Base-by-base conservation (phyloP, 257 asterid species). In the Datura wrightii region DNA sequence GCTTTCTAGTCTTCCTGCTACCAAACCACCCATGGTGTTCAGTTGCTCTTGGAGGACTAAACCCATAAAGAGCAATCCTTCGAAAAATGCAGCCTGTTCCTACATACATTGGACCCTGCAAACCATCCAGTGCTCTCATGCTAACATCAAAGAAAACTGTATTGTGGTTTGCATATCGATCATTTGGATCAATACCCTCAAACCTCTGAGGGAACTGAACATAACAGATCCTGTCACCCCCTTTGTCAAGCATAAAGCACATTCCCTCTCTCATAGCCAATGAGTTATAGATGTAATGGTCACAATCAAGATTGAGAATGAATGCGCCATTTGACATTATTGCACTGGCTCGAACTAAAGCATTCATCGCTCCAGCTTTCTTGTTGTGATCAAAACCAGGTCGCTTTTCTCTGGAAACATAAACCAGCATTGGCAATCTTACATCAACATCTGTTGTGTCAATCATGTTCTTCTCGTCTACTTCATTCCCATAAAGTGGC, bases 311-410 rank as follows among this genome's bases (percentile, higher is more conserved):
- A 82, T 96, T 96, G 24, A 96, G 94, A 71, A 96, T 92, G 91
- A 96, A 96, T 10, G 98, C 90, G 2, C 98, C 98, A 70, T 96
- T 96, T 1, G 99, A 96, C 94, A 96, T 92, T 18, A 96, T 93
- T 2, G 98, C 98, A 84, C 98, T 93, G 8, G 97, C 95, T 0
- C 99, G 94, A 31, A 96, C 99, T n/a, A 94, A 80, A 5, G 98
- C 93, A 82, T 96, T 96, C 98, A 96, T 96, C 2, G 98, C 99
- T 3, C 98, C 99, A 3, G 98, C 98, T 85, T 96, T 96, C 93
- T 96, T 96, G 93, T 93, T 96, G 86, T 96, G 99, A 53, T 96
- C 98, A 79, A 92, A 96, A 34, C 90, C 87, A 50, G 97, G 90
- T 2, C 98, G 84, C 79, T 96, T 96, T 84, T 96, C 99, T 1